Percentiles rank a stretch among this genome's conserved stretches.
phyloP scores from a whole-genome alignment of 192 early-diverging fungal genomes.

The Coemansia sp. region DNA sequence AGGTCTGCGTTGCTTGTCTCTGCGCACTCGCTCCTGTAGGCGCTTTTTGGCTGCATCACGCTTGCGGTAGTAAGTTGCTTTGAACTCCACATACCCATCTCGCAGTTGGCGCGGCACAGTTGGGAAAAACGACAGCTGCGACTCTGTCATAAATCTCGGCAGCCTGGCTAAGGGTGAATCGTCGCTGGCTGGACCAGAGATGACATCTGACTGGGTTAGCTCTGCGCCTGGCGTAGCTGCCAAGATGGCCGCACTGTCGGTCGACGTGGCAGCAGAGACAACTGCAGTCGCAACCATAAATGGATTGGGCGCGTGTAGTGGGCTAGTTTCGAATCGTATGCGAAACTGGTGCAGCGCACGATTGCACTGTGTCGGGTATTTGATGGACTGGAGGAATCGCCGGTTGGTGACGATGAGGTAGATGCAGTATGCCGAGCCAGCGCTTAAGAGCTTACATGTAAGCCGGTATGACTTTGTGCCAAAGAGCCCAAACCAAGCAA shows the following conservation, averaged over 20 bases:
- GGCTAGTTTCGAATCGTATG: constrained; percentile 48
- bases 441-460: constrained; percentile 49
- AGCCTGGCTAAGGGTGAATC: background rate
- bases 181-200: background rate
- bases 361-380: constrained; percentile 52
- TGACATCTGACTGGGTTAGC: background rate
- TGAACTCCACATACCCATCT: constrained; percentile 49
- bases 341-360: constrained; percentile 52
- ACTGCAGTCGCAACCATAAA: constrained; percentile 8
- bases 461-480: constrained; percentile 42
- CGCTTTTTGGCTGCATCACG: constrained; percentile 46
- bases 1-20: constrained; percentile 26
- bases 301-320: constrained; percentile 21
- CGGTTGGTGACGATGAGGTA: constrained; percentile 50
- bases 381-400: constrained; percentile 48
- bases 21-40: constrained; percentile 38
- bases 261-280: constrained; percentile 5
- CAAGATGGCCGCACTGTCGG: background rate
- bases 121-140: constrained; percentile 52
- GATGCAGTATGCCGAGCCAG: constrained; percentile 52
- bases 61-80: constrained; percentile 51
- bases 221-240: background rate
- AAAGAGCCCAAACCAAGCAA: constrained; percentile 53
- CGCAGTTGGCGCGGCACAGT: constrained; percentile 51
- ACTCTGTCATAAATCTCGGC: constrained; percentile 23